A percentile compares a stretch with the other conserved stretches of the same genome.
phyloP scores from a whole-genome alignment of 345 rosid species.

The Jatropha curcas region DNA sequence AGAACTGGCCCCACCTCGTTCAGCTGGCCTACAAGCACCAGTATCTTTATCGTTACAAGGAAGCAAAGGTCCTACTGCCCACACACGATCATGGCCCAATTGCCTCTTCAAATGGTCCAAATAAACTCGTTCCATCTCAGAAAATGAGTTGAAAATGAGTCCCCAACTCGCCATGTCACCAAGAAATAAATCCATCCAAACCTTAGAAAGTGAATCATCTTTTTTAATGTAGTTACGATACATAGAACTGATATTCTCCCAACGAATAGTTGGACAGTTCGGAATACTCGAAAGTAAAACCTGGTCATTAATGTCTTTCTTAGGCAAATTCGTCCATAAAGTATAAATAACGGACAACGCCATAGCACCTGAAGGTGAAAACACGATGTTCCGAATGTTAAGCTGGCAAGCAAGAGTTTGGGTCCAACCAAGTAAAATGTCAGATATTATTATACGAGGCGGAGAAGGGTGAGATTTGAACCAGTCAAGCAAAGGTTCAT shows the following conservation, averaged over 20 bases:
- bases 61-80: slow-evolving; percentile 59
- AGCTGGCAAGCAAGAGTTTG: slow-evolving; percentile 43
- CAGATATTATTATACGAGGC: slow-evolving; percentile 55
- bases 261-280: slow-evolving; percentile 37
- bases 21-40: neutral
- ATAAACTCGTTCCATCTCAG: slow-evolving; percentile 37
- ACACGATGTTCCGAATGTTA: slow-evolving; percentile 44
- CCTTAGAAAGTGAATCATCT: slow-evolving; percentile 35
- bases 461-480: slow-evolving; percentile 44
- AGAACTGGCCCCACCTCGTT: slow-evolving; percentile 55
- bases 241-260: slow-evolving; percentile 34
- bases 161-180: slow-evolving; percentile 54
- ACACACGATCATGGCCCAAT: slow-evolving; percentile 36
- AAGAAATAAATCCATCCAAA: slow-evolving; percentile 27
- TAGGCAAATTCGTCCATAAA: slow-evolving; percentile 31
- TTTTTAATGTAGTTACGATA: slow-evolving; percentile 32
- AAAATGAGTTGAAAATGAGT: slow-evolving; percentile 50
- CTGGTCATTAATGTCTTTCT: slow-evolving; percentile 14
- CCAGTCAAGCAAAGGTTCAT: slow-evolving; percentile 45
- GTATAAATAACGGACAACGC: slow-evolving; percentile 26
- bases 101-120: slow-evolving; percentile 39
- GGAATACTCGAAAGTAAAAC: slow-evolving; percentile 43
- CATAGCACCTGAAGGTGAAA: slow-evolving; percentile 56
- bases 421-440: slow-evolving; percentile 75
- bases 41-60: slow-evolving; percentile 22